Evolutionary conservation across 768 basidiomycete genomes (phyloP).

Genomic region (Phlegmacium glaucopus): DNA sequence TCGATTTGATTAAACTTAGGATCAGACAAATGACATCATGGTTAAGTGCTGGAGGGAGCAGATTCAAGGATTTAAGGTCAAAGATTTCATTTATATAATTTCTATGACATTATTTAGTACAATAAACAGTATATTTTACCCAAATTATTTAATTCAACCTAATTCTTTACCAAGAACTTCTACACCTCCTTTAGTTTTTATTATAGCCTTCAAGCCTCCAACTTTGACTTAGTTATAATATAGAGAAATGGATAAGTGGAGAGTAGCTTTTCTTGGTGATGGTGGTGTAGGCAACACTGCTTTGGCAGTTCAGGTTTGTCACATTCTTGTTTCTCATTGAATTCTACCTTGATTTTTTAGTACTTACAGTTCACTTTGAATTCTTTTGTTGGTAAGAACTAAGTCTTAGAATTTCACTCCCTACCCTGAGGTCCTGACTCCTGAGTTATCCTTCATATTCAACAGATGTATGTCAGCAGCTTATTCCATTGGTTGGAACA

Average conservation of each 20-base stretch:
- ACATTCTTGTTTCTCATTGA: constrained; percentile 2
- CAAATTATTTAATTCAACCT: too few species aligned
- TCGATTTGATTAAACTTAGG: not conserved
- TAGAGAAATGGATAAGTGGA: constrained; percentile 85
- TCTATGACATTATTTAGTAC: too few species aligned
- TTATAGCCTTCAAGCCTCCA: constrained; percentile 2
- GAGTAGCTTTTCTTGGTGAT: constrained; percentile 94
- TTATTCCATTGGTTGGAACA: constrained; percentile 6
- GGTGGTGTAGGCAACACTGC: constrained; percentile 98
- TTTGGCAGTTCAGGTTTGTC: constrained; percentile 85
- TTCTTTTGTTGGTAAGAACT: constrained; percentile 86
- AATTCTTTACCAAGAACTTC: too few species aligned
- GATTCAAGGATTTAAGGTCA: constrained; percentile 19
- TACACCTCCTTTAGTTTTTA: constrained; percentile 2
- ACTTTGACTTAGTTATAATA: not conserved
- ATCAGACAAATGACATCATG: constrained; percentile 7
- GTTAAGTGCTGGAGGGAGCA: constrained; percentile 16
- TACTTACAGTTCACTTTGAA: constrained; percentile 85
- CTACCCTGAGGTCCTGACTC: constrained; percentile 2
- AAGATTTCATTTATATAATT: too few species aligned
- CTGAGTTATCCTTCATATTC: constrained; percentile 13
- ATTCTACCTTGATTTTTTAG: constrained; percentile 5
- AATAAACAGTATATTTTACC: too few species aligned
- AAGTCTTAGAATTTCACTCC: constrained; percentile 9
- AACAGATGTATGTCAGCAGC: constrained; percentile 52